Base-by-base conservation (phyloP, 2,329 filamentous ascomycete genomes). In the Apiospora malaysiana region DNA sequence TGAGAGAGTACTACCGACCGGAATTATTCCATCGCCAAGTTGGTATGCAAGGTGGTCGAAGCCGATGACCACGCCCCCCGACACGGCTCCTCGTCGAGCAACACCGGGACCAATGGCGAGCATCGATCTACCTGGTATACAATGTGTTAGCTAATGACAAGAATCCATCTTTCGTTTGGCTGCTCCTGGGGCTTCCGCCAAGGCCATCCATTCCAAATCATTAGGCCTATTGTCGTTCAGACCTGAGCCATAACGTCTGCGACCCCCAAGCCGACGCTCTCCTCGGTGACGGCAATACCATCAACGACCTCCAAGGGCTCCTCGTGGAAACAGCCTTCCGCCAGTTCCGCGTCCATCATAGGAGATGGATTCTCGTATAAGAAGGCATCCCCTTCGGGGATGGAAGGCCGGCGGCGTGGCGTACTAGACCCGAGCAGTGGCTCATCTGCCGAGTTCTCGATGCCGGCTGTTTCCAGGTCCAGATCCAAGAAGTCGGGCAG, bases 271-370 rank as follows among this genome's bases (percentile, higher is more conserved):
- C 84, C 84, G 21, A 88, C 83, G 59, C 84, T 86, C 76, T 90
- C 88, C 75, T 91, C 88, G 3, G 85, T 85, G 37, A 91, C 77
- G 1, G 88, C 87, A 5, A 90, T 81, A 1, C 88, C 88, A 21
- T 85, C 82, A 4, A 82, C 80, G 1, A 89, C 85, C 42, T 85
- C 82, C 2, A 88, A 76, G 51, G 83, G 81, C 32, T 83, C 81
- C 46, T 81, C 78, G 5, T 80, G 80, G 72, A 83, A 83, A 18
- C 70, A 72, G 2, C 78, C 78, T 49, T 78, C 78, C 46, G 74
- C 69, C 18, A 78, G 72, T 68, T 82, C 81, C 16, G 77, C 74
- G 46, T 77, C 71, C 73, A 81, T 80, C 78, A 81, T 79, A 68
- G 70, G 65, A 3, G 73, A 76, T 16, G 69, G 46, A 37, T 46